phyloP scores from a whole-genome alignment of 1,284 basidiomycete genomes.

The Malassezia cuniculi region DNA sequence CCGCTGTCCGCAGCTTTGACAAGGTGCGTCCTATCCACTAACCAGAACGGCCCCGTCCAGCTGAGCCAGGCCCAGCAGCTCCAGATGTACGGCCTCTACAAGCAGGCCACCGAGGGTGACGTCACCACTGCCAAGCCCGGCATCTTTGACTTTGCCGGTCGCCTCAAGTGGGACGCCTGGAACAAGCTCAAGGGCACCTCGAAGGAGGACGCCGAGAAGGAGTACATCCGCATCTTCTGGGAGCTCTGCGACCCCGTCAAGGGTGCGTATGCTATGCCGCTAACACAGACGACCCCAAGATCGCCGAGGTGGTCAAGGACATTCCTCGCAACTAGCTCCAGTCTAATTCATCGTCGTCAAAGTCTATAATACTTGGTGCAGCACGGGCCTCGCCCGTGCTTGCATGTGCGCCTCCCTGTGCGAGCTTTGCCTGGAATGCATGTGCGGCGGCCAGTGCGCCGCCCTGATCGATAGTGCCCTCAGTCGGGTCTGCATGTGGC shows the following conservation, averaged over 20 bases:
- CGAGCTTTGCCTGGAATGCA: slow-evolving; percentile 2
- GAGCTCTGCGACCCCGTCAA: slow-evolving; percentile 5
- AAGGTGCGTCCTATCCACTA: slow-evolving; percentile 12
- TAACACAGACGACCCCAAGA: slow-evolving; percentile 12
- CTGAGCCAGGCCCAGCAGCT: slow-evolving; percentile 38
- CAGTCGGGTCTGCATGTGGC: slow-evolving; percentile 8
- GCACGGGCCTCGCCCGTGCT: slow-evolving; percentile 17
- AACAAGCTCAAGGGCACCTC: slow-evolving; percentile 26
- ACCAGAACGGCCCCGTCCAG: slow-evolving; percentile 31
- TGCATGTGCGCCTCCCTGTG: slow-evolving; percentile 6
- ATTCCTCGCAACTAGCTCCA: slow-evolving; percentile 33
- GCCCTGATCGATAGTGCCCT: slow-evolving; percentile 34
- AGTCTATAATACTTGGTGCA: slow-evolving; percentile 14
- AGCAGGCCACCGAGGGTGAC: slow-evolving; percentile 44
- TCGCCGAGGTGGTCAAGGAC: slow-evolving; percentile 6
- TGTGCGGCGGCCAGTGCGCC: slow-evolving; percentile 25
- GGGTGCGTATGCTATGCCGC: slow-evolving; percentile 1
- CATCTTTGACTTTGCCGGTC: slow-evolving; percentile 25
- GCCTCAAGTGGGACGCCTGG: slow-evolving; percentile 26
- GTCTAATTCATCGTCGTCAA: slow-evolving; percentile 35
- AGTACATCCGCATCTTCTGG: slow-evolving; percentile 21
- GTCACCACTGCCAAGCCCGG: slow-evolving; percentile 39
- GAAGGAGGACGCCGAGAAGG: slow-evolving; percentile 22
- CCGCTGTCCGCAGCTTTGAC: slow-evolving; percentile 23
- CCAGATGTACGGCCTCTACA: slow-evolving; percentile 42